A percentile compares a stretch with the other conserved stretches of the same genome.
These are phyloP conservation scores for Mycena alexandri DNA, from an alignment of 768 basidiomycete species.

Conservation along the genomic window DNA sequence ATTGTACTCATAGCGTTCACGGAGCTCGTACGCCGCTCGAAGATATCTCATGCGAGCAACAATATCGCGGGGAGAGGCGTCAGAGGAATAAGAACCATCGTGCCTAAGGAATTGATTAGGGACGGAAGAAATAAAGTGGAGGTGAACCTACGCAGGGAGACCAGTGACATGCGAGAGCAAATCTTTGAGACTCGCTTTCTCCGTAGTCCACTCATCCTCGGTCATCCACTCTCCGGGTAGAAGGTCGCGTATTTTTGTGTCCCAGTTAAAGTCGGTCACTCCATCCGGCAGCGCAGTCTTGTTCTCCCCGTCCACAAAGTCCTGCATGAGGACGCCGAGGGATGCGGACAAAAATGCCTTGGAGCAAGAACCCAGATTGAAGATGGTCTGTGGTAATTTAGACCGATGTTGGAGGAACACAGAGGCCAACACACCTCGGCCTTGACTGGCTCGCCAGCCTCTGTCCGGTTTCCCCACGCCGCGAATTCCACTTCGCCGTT, in stretches of 20 bases:
- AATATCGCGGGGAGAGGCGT: constrained; percentile 43
- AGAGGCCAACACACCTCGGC: constrained; percentile 47
- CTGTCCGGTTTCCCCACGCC: constrained; percentile 52
- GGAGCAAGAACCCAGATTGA: constrained; percentile 53
- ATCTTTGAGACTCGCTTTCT: constrained; percentile 53
- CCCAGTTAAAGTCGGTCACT: constrained; percentile 50
- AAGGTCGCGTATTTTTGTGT: constrained; percentile 52
- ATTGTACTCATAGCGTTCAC: constrained; percentile 50
- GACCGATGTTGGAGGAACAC: not conserved
- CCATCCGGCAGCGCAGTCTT: constrained; percentile 49
- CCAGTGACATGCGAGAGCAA: constrained; percentile 54
- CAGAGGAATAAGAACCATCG: constrained; percentile 43
- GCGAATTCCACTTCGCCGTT: constrained; percentile 45
- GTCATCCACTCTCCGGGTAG: constrained; percentile 57
- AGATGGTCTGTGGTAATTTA: constrained; percentile 49
- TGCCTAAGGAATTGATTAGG: constrained; percentile 39
- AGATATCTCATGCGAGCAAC: constrained; percentile 44
- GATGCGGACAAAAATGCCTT: constrained; percentile 56
- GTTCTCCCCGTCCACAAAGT: constrained; percentile 53
- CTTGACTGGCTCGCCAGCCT: constrained; percentile 48
- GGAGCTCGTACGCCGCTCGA: constrained; percentile 47
- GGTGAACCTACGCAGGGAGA: constrained; percentile 43
- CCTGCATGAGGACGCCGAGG: constrained; percentile 57
- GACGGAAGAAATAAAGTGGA: not conserved
- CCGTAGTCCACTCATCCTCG: constrained; percentile 55